Conservation (phyloP, 1,284 basidiomycete species). For the Leccinum subrobustum region DNA sequence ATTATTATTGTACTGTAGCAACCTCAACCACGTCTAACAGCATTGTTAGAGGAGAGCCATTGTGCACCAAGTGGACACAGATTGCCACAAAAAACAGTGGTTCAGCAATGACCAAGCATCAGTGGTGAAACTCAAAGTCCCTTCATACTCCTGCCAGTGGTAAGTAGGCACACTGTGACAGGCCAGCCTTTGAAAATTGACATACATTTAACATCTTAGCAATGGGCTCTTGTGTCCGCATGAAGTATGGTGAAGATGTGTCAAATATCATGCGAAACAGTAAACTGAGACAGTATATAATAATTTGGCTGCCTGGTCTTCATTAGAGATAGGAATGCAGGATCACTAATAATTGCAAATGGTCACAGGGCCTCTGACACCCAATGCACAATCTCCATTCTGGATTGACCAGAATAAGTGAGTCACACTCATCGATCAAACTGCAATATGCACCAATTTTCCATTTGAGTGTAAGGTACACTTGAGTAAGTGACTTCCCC, state of each 20-base stretch:
- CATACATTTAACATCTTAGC: neutral
- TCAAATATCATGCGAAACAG: neutral
- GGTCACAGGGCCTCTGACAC: too few species aligned
- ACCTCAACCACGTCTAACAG: neutral
- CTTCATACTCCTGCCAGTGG: neutral
- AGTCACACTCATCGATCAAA: too few species aligned
- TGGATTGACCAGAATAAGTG: too few species aligned
- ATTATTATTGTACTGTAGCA: neutral
- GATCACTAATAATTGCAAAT: too few species aligned
- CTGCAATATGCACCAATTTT: too few species aligned
- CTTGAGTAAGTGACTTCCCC: too few species aligned
- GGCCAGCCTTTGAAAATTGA: neutral
- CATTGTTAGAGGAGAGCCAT: neutral
- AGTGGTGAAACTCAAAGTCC: neutral
- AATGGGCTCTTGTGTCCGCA: neutral
- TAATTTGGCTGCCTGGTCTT: too few species aligned
- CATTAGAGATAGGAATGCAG: too few species aligned
- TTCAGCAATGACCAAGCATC: neutral
- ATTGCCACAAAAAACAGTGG: neutral
- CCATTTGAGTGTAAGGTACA: too few species aligned
- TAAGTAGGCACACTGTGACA: neutral
- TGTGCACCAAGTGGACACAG: neutral
- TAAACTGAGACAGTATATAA: neutral
- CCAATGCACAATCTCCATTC: too few species aligned
- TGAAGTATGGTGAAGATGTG: neutral